phyloP scores from a whole-genome alignment of 2,329 filamentous ascomycete species.

The Alternaria gansuensis region DNA sequence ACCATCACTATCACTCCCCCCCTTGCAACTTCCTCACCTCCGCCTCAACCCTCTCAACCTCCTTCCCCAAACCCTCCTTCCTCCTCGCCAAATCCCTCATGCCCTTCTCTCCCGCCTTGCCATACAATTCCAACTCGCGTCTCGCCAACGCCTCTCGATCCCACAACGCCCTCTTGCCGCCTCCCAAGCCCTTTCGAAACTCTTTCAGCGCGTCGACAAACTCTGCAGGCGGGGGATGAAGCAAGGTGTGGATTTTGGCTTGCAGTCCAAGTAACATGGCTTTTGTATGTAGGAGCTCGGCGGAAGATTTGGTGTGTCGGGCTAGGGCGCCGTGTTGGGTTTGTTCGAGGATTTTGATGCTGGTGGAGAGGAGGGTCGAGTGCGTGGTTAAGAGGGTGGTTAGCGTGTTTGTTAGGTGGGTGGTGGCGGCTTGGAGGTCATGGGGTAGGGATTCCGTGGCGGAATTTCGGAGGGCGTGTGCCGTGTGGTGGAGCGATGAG shows the following conservation, averaged over 20 bases:
- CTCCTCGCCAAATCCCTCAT: conserved; percentile 53
- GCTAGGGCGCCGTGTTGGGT: conserved; percentile 58
- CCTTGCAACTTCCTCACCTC: conserved; percentile 16
- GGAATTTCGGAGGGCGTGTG: conserved; percentile 19
- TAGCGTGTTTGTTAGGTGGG: conserved; percentile 47
- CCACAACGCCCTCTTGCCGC: conserved; percentile 40
- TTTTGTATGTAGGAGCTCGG: conserved; percentile 55
- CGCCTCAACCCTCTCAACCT: conserved; percentile 27
- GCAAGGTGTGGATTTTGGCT: conserved; percentile 44
- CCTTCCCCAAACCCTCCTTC: conserved; percentile 43
- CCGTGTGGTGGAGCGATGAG: conserved; percentile 21
- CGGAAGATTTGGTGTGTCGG: conserved; percentile 53
- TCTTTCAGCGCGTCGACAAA: conserved; percentile 45
- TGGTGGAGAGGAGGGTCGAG: conserved; percentile 49
- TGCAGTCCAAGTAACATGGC: conserved; percentile 56
- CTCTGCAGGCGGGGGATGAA: conserved; percentile 39
- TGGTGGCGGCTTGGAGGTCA: conserved; percentile 40
- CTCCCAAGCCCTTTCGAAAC: conserved; percentile 44
- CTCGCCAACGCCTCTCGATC: conserved; percentile 47
- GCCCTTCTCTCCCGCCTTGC: conserved; percentile 45
- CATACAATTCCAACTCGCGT: conserved; percentile 51
- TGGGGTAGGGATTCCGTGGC: conserved; percentile 32
- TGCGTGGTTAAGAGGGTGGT: conserved; percentile 50
- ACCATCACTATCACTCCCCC: not conserved
- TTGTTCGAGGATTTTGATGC: conserved; percentile 58